Evolutionary conservation across 768 basidiomycete genomes (phyloP), one percentile per base, ranked within the genome.

Genomic region (Termitomyces bulborhizus): DNA sequence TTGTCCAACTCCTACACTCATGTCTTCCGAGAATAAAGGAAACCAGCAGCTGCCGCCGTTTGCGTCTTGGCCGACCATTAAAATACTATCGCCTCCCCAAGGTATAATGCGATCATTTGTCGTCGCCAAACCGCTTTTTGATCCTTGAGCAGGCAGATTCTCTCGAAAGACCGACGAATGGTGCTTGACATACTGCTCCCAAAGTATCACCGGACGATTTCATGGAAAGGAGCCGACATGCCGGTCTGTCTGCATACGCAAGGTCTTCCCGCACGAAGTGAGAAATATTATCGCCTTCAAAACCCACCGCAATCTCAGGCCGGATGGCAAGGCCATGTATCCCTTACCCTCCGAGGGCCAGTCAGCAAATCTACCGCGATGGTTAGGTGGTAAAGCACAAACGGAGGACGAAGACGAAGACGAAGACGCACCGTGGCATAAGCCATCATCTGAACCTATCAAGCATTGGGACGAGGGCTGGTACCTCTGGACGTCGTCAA

Each of bases 381-480:
- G 72, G 55, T 69, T 80, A 0, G 77, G 78, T 48, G 79, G 78
- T 13, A 71, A 69, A 46, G 58, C 67, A 6, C 62, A 66, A 49
- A 69, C 69, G 24, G 70, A 72, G 31, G 31, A 34, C 3, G 34
- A 34, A 18, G 71, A 73, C 55, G 51, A 66, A 18, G 69, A 75
- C 26, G 69, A 69, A 16, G 53, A 45, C 44, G 48, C 60, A 18
- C 59, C 68, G 55, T 54, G 55, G 31, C 29, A n/a, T 24, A 46
- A 54, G 21, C 51, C 63, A 7, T n/a, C 60, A 15, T 39, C 61
- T 26, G 55, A 69, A 57, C 72, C 78, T 21, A 73, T 71, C 41
- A 82, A 78, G 58, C 76, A 79, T 62, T 91, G 88, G 88, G 76
- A 87, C 54, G 81, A 84, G 62, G 88, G 88, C 4, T 86, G 80